Evolutionary conservation across 1,284 basidiomycete genomes (phyloP).

Genomic region (Tylopilus sp.): DNA sequence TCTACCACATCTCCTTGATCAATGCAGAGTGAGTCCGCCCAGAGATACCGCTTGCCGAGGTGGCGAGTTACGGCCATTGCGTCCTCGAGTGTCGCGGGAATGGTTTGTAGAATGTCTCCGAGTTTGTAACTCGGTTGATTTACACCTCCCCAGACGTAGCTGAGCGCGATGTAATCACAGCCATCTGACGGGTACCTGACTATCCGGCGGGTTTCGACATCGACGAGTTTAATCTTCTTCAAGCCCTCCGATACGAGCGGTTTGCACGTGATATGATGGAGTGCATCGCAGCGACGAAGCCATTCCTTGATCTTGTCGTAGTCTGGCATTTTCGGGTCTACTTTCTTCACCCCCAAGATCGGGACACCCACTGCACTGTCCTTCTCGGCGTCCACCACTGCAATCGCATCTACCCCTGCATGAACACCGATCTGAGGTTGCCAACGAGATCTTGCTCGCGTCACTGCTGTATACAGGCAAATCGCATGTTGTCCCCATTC

Average conservation of each 20-base stretch:
- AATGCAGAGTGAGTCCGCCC: slow-evolving; percentile 24
- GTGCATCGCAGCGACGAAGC: slow-evolving; percentile 9
- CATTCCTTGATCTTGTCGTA: slow-evolving; percentile 9
- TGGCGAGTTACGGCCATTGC: slow-evolving; percentile 10
- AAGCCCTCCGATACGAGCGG: slow-evolving; percentile 5
- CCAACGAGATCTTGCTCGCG: neutral
- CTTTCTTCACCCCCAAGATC: slow-evolving; percentile 7
- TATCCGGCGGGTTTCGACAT: slow-evolving; percentile 11
- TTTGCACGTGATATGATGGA: slow-evolving; percentile 6
- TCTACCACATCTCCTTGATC: slow-evolving; percentile 13
- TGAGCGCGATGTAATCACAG: slow-evolving; percentile 19
- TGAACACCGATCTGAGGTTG: slow-evolving; percentile 1
- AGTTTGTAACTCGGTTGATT: slow-evolving; percentile 7
- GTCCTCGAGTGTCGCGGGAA: slow-evolving; percentile 19
- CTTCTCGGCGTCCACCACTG: neutral
- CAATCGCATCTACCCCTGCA: slow-evolving; percentile 3
- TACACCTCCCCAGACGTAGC: slow-evolving; percentile 26
- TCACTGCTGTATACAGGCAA: neutral
- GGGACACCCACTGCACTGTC: neutral
- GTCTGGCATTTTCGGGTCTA: neutral
- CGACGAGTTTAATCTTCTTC: slow-evolving; percentile 12
- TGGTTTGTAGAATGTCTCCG: no score
- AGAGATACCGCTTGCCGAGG: slow-evolving; percentile 18
- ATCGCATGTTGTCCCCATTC: neutral
- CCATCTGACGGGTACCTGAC: slow-evolving; percentile 2